phyloP scores from a whole-genome alignment of 169 alveolate genomes.

The Cyclospora cayetanensis region DNA sequence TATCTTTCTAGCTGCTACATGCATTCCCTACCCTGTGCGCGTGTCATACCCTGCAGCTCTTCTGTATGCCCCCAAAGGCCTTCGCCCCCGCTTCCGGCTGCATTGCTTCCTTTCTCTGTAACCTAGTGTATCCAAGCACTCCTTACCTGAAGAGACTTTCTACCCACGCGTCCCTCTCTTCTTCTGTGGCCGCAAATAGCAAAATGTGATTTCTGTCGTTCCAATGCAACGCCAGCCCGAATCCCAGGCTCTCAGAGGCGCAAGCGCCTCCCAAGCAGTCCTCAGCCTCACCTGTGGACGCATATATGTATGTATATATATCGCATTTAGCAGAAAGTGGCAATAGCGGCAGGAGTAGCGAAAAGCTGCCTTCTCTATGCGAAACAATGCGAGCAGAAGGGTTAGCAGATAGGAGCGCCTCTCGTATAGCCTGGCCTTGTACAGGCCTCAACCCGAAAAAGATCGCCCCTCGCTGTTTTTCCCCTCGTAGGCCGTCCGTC shows the following conservation, averaged over 20 bases:
- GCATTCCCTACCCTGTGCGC: not conserved
- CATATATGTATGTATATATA: no score
- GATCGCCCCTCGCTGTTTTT: no score
- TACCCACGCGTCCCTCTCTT: not conserved
- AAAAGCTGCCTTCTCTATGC: no score
- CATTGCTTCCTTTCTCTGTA: not conserved
- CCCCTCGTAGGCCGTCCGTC: no score
- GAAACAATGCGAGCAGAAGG: no score
- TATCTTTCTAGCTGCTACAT: no score
- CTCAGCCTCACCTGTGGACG: no score
- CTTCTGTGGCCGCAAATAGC: not conserved
- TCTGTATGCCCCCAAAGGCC: not conserved
- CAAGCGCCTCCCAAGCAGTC: not conserved
- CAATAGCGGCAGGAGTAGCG: no score
- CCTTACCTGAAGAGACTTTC: not conserved
- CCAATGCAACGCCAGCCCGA: not conserved
- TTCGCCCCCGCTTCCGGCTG: not conserved
- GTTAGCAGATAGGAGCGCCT: no score
- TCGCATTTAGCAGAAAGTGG: no score
- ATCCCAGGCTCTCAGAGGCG: not conserved
- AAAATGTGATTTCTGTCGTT: not conserved
- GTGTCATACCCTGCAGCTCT: not conserved
- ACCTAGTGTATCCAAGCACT: not conserved
- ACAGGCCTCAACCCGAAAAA: no score
- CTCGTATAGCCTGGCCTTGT: no score